These are phyloP conservation scores for Leccinum variabile DNA, from an alignment of 1,284 basidiomycete species.

Conservation along the genomic window DNA sequence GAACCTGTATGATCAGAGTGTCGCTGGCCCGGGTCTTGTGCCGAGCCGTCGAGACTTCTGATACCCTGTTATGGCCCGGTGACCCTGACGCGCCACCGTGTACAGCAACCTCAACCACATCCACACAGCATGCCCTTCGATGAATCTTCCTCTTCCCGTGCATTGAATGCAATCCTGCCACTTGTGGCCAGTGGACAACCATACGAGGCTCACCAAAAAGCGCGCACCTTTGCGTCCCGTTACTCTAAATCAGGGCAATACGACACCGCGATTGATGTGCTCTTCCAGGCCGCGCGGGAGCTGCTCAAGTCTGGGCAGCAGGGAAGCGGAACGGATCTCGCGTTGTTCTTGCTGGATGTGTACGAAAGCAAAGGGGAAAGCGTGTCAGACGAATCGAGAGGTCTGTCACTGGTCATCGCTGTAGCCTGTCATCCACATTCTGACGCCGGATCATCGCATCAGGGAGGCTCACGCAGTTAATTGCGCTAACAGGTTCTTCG, in stretches of 20 bases:
- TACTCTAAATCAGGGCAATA: constrained; percentile 78
- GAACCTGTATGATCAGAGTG: neutral
- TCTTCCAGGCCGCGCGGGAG: constrained; percentile 83
- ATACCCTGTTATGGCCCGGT: constrained; percentile 15
- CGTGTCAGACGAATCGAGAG: constrained; percentile 74
- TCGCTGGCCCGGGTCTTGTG: neutral
- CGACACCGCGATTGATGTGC: constrained; percentile 82
- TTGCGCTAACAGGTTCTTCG: constrained; percentile 71
- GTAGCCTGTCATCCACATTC: neutral
- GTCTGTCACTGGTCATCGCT: constrained; percentile 33
- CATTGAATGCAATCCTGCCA: constrained; percentile 75
- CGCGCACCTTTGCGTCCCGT: constrained; percentile 88
- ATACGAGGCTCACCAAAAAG: constrained; percentile 94
- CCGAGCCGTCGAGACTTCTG: constrained; percentile 19
- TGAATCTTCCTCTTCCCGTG: constrained; percentile 53
- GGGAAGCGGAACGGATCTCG: constrained; percentile 87
- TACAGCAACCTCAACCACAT: constrained; percentile 8
- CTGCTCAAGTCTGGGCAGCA: constrained; percentile 83
- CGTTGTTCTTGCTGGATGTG: constrained; percentile 75
- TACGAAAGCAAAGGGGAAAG: constrained; percentile 70
- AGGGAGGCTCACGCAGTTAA: constrained; percentile 81
- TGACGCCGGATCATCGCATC: constrained; percentile 7
- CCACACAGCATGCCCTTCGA: constrained; percentile 29
- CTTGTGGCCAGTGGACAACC: constrained; percentile 67
- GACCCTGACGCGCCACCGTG: neutral